Evolutionary conservation across 1,139 yeast genomes (phyloP), one percentile per base, ranked within the genome.

Genomic region (Lodderomyces parapsilosis): DNA sequence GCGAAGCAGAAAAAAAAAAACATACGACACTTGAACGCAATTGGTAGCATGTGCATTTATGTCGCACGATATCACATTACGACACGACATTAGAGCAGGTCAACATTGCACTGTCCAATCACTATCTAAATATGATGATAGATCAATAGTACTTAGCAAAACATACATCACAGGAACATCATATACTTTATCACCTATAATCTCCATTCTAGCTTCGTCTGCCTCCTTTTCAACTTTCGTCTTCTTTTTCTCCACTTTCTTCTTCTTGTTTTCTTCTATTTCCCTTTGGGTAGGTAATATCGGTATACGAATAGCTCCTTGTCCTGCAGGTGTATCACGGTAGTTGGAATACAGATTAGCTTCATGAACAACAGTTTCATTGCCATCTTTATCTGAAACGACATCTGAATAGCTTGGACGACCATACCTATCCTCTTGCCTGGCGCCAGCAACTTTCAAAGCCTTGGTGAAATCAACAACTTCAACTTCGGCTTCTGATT

Each of bases 151-250:
- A 13, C 51, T 42, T n/a, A 60, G 38, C 5, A 56, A 39, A 13
- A 52, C 43, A 38, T 49, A 54, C 52, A 62, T 47, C 22, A 56
- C 51, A 4, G 65, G 66, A 15, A 60, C 43, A 15, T 43, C 46
- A 41, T 47, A 60, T 19, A 44, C 45, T 37, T 58, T 59, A 11
- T 48, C 47, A 2, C 61, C 62, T 15, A 48, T 41, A 23, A 51
- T 42, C 22, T 46, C 49, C 23, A 38, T 22, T 19, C 43, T 27
- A 17, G 36, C 44, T 35, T 44, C 44, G 3, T 36, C 6, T 13
- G 11, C 6, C 8, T 42, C 18, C 8, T n/a, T 15, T 34, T 10
- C n/a, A n/a, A n/a, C n/a, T n/a, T n/a, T n/a, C n/a, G n/a, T n/a
- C 13, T 13, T 6, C 8, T 37, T 27, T 15, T 14, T 44, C 11